A percentile compares a stretch with the other conserved stretches of the same genome.
These are phyloP conservation scores for Verticillium alfalfae DNA, from an alignment of 2,329 filamentous ascomycete genomes.

Conservation along the genomic window DNA sequence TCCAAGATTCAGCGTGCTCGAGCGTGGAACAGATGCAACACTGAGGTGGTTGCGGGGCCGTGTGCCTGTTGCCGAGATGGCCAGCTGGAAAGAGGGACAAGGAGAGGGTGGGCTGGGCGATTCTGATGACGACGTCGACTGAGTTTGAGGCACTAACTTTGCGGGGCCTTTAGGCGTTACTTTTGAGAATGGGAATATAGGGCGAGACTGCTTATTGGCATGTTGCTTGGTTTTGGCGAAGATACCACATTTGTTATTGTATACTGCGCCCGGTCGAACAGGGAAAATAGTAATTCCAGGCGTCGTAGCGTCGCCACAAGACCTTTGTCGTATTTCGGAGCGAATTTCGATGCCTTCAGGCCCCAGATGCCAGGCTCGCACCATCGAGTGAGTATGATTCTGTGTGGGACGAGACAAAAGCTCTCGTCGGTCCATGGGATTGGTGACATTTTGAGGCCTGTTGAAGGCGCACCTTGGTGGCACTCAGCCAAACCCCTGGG, in stretches of 20 bases:
- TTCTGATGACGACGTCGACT: conserved; percentile 10
- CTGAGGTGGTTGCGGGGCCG: conserved; percentile 75
- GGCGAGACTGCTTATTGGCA: not conserved
- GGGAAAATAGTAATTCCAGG: not conserved
- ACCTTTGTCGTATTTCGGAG: too few relatives aligned
- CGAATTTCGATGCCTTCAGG: not conserved
- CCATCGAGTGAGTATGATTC: not conserved
- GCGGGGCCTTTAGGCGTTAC: not conserved
- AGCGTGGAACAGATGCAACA: conserved; percentile 81
- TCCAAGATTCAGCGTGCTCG: conserved; percentile 75
- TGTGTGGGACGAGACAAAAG: not conserved
- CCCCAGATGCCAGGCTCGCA: too few relatives aligned
- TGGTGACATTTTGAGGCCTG: too few relatives aligned
- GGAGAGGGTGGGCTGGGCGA: conserved; percentile 23
- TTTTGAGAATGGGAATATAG: not conserved
- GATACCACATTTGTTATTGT: not conserved
- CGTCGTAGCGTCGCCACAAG: too few relatives aligned
- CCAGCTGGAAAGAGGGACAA: conserved; percentile 44
- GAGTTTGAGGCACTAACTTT: not conserved
- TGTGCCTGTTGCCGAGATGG: conserved; percentile 59
- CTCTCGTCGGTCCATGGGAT: too few relatives aligned
- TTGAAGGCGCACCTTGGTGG: too few relatives aligned
- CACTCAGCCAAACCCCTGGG: too few relatives aligned
- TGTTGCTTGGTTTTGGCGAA: not conserved
- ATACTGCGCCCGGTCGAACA: not conserved